Base-by-base conservation (phyloP, 805 yeast species). In the Kodamaea kaohsiungensis region DNA sequence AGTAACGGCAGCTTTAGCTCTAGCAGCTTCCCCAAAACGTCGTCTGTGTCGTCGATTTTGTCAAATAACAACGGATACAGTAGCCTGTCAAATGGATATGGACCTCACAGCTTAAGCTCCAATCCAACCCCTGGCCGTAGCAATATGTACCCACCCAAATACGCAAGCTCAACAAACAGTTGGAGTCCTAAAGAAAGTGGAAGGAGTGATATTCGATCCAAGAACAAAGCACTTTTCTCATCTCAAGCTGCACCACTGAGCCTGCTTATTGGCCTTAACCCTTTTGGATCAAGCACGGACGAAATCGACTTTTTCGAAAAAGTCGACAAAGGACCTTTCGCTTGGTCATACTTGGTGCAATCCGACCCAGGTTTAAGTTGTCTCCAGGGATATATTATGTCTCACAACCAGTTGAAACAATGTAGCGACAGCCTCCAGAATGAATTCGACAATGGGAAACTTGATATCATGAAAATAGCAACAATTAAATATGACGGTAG, bases 301-400 rank as follows among this genome's bases (percentile, higher is more conserved):
- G 48, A 13, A 16, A 45, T 53, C 15, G 52, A 55, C 33, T 52
- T 40, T n/a, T 53, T 45, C 35, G 37, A 42, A 12, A 16, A 25
- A 2, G 38, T 45, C 1, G 53, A 49, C 10, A 17, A 19, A 10
- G 53, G 52, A 1, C 53, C 53, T 10, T 52, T 55, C 19, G 38
- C 53, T 1, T 49, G 53, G 55, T 35, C 53, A 12, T 52, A 49
- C 35, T 50, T 55, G 27, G 40, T 53, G 17, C 49, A 49, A 40
- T 17, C 45, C 1, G 54, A 50, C 40, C 47, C 52, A 9, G 51
- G 51, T 5, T 33, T 53, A 13, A 40, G 18, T 2, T 48, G 53
- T 42, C 51, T 48, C 25, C 16, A 17, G 13, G 50, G 33, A 18
- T 55, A 49, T 43, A 46, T 55, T 9, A 38, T 30, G 9, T 35